These are phyloP conservation scores for Thermomucor indicae-seudaticae DNA, from an alignment of 371 early-diverging fungal species.

Conservation along the genomic window DNA sequence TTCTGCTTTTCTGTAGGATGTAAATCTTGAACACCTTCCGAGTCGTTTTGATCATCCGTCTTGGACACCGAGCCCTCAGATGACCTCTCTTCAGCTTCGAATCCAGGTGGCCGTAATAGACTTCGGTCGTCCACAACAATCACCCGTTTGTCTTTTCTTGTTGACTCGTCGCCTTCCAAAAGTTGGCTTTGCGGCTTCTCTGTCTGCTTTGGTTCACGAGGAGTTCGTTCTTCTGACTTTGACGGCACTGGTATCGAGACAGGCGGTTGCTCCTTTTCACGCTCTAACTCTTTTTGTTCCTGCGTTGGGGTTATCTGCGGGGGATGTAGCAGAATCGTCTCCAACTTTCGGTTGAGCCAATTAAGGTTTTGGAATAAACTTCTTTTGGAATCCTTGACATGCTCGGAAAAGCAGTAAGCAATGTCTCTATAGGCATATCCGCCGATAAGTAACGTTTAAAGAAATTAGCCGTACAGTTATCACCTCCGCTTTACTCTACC, in stretches of 20 bases:
- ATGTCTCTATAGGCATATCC: slow-evolving; percentile 28
- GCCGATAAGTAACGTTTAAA: not conserved
- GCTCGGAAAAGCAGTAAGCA: slow-evolving; percentile 46
- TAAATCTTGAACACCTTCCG: slow-evolving; percentile 24
- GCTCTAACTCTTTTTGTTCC: not conserved
- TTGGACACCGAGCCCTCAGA: not conserved
- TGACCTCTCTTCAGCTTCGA: not conserved
- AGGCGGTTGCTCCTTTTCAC: too few species aligned
- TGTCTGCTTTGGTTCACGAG: not conserved
- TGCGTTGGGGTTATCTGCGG: slow-evolving; percentile 2
- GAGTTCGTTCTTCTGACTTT: too few species aligned
- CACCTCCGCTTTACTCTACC: slow-evolving; percentile 23
- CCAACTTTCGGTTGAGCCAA: slow-evolving; percentile 62
- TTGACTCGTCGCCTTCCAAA: not conserved
- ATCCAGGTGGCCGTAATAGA: slow-evolving; percentile 8
- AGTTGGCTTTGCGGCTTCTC: not conserved
- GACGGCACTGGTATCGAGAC: too few species aligned
- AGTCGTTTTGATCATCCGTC: slow-evolving; percentile 1
- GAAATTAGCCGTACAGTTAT: not conserved
- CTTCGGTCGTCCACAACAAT: slow-evolving; percentile 34
- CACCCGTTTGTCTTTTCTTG: slow-evolving; percentile 21
- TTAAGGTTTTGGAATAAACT: slow-evolving; percentile 57
- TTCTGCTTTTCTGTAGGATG: slow-evolving; percentile 8
- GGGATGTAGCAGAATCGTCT: slow-evolving; percentile 15
- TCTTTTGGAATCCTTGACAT: slow-evolving; percentile 24